Conservation (phyloP, 2,329 filamentous ascomycete species). For the Aaosphaeria arxii region DNA sequence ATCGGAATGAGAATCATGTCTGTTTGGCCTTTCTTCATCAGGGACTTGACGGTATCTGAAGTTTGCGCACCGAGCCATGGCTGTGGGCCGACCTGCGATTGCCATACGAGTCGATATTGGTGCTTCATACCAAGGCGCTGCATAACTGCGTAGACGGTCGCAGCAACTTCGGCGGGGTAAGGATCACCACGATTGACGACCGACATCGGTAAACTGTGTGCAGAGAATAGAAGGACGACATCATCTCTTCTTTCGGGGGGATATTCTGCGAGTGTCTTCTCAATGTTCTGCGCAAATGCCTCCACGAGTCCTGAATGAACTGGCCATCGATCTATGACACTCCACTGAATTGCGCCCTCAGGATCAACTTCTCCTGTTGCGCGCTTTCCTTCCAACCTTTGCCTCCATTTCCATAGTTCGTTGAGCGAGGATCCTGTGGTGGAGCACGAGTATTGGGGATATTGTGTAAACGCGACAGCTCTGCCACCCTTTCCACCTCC, state of each 20-base stretch:
- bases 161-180: constrained; percentile 92
- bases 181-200: constrained; percentile 96
- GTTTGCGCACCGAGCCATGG: constrained; percentile 97
- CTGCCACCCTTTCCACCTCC: constrained; percentile 85
- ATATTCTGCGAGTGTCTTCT: constrained; percentile 79
- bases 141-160: constrained; percentile 97
- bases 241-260: constrained; percentile 74
- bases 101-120: constrained; percentile 93
- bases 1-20: constrained; percentile 91
- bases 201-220: constrained; percentile 93
- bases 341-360: constrained; percentile 82
- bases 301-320: constrained; percentile 86
- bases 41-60: constrained; percentile 78
- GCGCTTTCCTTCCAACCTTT: constrained; percentile 77
- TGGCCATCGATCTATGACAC: constrained; percentile 97
- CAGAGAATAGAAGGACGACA: constrained; percentile 88
- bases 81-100: constrained; percentile 93
- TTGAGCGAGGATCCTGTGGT: constrained; percentile 96
- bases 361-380: constrained; percentile 50
- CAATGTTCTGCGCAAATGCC: constrained; percentile 89
- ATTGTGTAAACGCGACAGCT: constrained; percentile 96
- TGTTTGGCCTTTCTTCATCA: constrained; percentile 86
- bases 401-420: constrained; percentile 96
- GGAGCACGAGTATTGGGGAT: constrained; percentile 97
- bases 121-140: constrained; percentile 82